Percentiles rank a stretch among this genome's conserved stretches.
Evolutionary conservation across 805 yeast genomes (phyloP).

Genomic region (Candida boleticola): DNA sequence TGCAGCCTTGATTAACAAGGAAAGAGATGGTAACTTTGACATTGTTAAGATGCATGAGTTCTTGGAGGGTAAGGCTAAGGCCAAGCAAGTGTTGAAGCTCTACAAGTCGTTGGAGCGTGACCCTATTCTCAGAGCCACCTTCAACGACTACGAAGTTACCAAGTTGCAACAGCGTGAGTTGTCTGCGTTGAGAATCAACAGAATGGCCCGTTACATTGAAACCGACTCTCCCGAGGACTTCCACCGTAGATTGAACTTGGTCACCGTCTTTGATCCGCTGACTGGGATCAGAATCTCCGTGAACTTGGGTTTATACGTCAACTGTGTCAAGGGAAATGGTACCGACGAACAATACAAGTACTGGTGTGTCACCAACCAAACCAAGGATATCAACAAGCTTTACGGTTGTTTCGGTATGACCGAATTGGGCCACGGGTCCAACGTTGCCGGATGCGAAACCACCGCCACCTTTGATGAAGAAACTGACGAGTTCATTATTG

Average conservation of each 20-base stretch:
- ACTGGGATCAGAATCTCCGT: conserved; percentile 37
- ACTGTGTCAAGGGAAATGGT: conserved; percentile 41
- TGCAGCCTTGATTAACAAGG: conserved; percentile 15
- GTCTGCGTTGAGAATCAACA: conserved; percentile 32
- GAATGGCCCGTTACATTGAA: conserved; percentile 37
- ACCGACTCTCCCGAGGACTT: conserved; percentile 29
- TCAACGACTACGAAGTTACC: conserved; percentile 32
- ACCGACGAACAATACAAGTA: conserved; percentile 36
- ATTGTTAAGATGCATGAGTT: conserved; percentile 22
- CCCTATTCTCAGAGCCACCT: conserved; percentile 30
- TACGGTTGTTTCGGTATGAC: conserved; percentile 95
- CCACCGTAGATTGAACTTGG: conserved; percentile 32
- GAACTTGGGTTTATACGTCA: conserved; percentile 38
- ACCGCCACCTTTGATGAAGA: conserved; percentile 73
- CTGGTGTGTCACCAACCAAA: conserved; percentile 36
- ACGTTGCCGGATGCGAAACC: conserved; percentile 92
- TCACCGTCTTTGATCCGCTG: conserved; percentile 38
- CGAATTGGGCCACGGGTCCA: conserved; percentile 89
- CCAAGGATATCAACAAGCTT: conserved; percentile 30
- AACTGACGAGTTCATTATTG: conserved; percentile 66
- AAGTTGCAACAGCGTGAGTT: conserved; percentile 29
- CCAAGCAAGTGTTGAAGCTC: conserved; percentile 25
- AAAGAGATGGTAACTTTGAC: conserved; percentile 18
- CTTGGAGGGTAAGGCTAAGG: conserved; percentile 26
- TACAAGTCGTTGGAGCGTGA: conserved; percentile 38